phyloP scores from a whole-genome alignment of 73 alveolate species.

The Tetrahymena borealis region DNA sequence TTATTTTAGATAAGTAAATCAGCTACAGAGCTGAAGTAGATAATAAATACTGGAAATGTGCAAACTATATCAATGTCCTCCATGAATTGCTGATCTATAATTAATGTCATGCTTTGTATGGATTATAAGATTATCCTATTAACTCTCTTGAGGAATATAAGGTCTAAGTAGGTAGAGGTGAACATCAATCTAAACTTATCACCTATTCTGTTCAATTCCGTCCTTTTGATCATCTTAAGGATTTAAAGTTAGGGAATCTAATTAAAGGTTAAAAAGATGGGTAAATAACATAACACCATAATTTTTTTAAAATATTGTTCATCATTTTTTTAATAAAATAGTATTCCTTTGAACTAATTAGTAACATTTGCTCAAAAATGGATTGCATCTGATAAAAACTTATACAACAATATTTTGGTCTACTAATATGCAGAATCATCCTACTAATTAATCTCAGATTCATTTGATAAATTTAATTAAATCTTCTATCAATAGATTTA shows the following conservation, averaged over 20 bases:
- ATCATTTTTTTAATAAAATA: not conserved
- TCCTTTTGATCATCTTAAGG: not conserved
- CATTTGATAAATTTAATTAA: not conserved
- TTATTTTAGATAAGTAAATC: not conserved
- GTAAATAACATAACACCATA: not conserved
- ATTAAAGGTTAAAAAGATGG: not conserved
- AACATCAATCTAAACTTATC: not conserved
- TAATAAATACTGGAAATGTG: not conserved
- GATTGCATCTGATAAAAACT: not conserved
- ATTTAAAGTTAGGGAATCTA: not conserved
- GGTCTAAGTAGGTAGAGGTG: not conserved
- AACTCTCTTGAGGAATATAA: not conserved
- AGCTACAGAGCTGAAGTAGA: not conserved
- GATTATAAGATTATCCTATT: not conserved
- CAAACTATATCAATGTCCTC: not conserved
- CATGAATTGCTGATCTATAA: not conserved
- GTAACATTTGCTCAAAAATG: not conserved
- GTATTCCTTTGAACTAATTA: not conserved
- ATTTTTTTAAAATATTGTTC: not conserved
- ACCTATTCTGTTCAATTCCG: not conserved
- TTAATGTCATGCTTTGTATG: not conserved
- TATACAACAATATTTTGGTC: not conserved
- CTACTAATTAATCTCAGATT: not conserved
- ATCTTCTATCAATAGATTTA: not conserved
- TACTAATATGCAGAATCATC: not conserved